Evolutionary conservation across 352 stramenopile genomes (phyloP).

Genomic region (Phytophthora niederhauseri): DNA sequence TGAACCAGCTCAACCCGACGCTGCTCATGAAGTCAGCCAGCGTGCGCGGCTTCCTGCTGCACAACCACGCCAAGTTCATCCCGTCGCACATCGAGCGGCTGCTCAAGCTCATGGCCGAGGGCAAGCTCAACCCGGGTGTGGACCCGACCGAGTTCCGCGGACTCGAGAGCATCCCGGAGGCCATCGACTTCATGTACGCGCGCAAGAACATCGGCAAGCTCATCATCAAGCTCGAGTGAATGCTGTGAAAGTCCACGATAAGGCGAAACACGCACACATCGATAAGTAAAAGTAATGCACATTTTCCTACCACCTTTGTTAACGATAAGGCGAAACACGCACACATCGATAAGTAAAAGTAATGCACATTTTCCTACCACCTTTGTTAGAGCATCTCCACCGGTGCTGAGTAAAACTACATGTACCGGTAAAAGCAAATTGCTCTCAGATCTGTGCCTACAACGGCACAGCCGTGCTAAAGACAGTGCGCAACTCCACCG

Average conservation of each 20-base stretch:
- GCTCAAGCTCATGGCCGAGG: slow-evolving; percentile 20
- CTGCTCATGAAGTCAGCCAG: slow-evolving; percentile 32
- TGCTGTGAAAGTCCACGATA: not conserved
- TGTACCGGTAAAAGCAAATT: too few species aligned
- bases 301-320: too few species aligned
- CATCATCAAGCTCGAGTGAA: slow-evolving; percentile 30
- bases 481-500: too few species aligned
- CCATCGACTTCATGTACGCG: slow-evolving; percentile 37
- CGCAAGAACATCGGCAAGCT: slow-evolving; percentile 39
- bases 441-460: too few species aligned
- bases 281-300: not conserved
- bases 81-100: slow-evolving; percentile 30
- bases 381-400: too few species aligned
- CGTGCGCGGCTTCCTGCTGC: slow-evolving; percentile 30
- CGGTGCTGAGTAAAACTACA: too few species aligned
- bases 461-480: too few species aligned
- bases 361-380: too few species aligned
- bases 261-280: not conserved
- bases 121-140: slow-evolving; percentile 26
- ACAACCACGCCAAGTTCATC: slow-evolving; percentile 28
- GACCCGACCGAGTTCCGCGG: slow-evolving; percentile 30
- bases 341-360: too few species aligned
- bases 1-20: slow-evolving; percentile 29
- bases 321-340: too few species aligned
- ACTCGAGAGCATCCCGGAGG: slow-evolving; percentile 30